These are phyloP conservation scores for Aspergillus kassunensis DNA, from an alignment of 495 filamentous ascomycete genomes.

Conservation along the genomic window DNA sequence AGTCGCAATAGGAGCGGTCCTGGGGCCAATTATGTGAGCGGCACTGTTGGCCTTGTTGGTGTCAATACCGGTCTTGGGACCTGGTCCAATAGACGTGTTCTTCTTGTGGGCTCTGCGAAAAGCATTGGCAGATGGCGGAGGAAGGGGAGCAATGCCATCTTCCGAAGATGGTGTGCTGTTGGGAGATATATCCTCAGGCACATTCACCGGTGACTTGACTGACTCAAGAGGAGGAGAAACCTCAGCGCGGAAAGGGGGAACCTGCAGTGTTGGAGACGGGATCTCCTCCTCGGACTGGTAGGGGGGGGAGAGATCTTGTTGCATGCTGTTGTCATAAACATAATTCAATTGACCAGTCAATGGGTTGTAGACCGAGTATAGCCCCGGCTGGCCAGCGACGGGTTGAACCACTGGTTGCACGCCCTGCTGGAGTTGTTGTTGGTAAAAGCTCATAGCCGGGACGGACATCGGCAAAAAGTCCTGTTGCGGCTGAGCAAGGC, in stretches of 20 bases:
- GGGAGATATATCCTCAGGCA: conserved; percentile 51
- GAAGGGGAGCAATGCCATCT: conserved; percentile 64
- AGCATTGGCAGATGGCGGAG: conserved; percentile 74
- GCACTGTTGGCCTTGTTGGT: conserved; percentile 55
- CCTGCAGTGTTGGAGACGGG: conserved; percentile 43
- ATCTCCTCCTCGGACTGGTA: conserved; percentile 33
- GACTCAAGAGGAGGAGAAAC: conserved; percentile 72
- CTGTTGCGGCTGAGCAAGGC: conserved; percentile 40
- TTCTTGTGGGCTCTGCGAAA: conserved; percentile 94
- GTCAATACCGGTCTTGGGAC: conserved; percentile 53
- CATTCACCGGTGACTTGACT: conserved; percentile 44
- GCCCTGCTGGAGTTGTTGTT: conserved; percentile 69
- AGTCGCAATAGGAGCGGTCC: conserved; percentile 73
- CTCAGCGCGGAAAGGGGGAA: conserved; percentile 67
- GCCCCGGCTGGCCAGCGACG: conserved; percentile 64
- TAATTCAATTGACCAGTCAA: conserved; percentile 76
- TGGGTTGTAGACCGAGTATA: conserved; percentile 81
- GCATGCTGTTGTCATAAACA: conserved; percentile 53
- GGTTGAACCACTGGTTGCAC: conserved; percentile 66
- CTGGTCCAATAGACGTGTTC: conserved; percentile 70
- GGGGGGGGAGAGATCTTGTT: conserved; percentile 30
- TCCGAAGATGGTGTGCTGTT: conserved; percentile 62
- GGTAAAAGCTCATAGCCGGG: conserved; percentile 53
- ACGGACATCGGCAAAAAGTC: conserved; percentile 28
- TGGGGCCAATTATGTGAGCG: conserved; percentile 54